Percentiles rank a stretch among this genome's conserved stretches.
Evolutionary conservation across 2,329 filamentous ascomycete genomes (phyloP).

Genomic region (Beauveria sp.): DNA sequence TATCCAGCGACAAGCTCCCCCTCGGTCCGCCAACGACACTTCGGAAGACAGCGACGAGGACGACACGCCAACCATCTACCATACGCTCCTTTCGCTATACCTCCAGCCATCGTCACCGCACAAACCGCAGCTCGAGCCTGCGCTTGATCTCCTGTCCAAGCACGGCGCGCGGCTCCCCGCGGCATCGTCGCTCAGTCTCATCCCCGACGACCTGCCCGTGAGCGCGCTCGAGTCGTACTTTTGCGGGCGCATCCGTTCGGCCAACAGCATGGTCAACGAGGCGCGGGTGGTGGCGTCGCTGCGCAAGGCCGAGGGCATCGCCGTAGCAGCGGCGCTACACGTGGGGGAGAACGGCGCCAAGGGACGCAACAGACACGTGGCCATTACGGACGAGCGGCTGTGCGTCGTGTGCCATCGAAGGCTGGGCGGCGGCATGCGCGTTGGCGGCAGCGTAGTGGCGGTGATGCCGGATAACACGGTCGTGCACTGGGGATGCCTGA

Average conservation of each 20-base stretch:
- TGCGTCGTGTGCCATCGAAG: slow-evolving; percentile 92
- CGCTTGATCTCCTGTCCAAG: slow-evolving; percentile 78
- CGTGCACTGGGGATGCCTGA: slow-evolving; percentile 75
- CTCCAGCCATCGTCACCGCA: slow-evolving; percentile 71
- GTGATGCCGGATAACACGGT: slow-evolving; percentile 78
- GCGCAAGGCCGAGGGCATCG: slow-evolving; percentile 70
- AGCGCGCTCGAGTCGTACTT: slow-evolving; percentile 83
- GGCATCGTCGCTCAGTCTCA: slow-evolving; percentile 74
- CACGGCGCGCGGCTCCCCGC: slow-evolving; percentile 90
- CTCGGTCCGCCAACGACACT: slow-evolving; percentile 27
- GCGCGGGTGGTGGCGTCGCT: slow-evolving; percentile 69
- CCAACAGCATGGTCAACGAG: slow-evolving; percentile 75
- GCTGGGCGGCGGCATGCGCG: slow-evolving; percentile 73
- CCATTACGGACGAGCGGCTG: slow-evolving; percentile 79
- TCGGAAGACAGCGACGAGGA: slow-evolving; percentile 29
- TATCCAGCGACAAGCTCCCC: slow-evolving; percentile 57
- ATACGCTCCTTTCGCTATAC: slow-evolving; percentile 83
- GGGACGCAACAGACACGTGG: slow-evolving; percentile 57
- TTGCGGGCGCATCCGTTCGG: slow-evolving; percentile 77
- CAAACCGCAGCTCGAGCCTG: slow-evolving; percentile 65
- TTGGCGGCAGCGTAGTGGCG: slow-evolving; percentile 84
- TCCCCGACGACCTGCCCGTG: slow-evolving; percentile 73
- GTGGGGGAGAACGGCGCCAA: slow-evolving; percentile 43
- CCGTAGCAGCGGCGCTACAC: slow-evolving; percentile 63
- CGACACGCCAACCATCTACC: slow-evolving; percentile 72